Evolutionary conservation across 352 stramenopile genomes (phyloP).

Genomic region (Pythium chondricola): DNA sequence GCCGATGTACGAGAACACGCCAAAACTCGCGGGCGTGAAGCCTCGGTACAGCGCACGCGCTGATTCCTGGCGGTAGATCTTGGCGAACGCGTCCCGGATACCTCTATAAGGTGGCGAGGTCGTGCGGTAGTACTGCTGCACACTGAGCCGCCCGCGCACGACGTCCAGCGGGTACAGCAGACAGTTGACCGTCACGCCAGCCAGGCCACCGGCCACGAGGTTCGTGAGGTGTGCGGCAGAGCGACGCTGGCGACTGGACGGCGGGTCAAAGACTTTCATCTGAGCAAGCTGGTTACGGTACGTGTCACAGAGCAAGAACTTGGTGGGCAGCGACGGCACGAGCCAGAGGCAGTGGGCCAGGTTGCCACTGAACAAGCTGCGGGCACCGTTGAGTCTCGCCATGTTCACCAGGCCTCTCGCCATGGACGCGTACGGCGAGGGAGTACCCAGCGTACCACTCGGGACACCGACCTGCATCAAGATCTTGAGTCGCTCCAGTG

Average conservation of each 20-base stretch:
- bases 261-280: slow-evolving; percentile 8
- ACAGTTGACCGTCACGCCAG: slow-evolving; percentile 59
- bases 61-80: slow-evolving; percentile 41
- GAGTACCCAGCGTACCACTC: slow-evolving; percentile 1
- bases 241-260: background rate
- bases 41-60: slow-evolving; percentile 66
- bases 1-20: slow-evolving; percentile 78
- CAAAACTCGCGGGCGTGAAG: slow-evolving; percentile 61
- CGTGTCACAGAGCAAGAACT: slow-evolving; percentile 69
- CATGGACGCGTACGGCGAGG: slow-evolving; percentile 39
- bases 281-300: slow-evolving; percentile 48
- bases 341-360: slow-evolving; percentile 77
- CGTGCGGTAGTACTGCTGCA: slow-evolving; percentile 56
- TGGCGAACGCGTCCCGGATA: slow-evolving; percentile 47
- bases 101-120: slow-evolving; percentile 30
- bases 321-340: slow-evolving; percentile 72
- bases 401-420: slow-evolving; percentile 58
- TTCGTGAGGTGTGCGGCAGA: slow-evolving; percentile 46
- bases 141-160: slow-evolving; percentile 59
- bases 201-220: slow-evolving; percentile 52
- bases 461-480: slow-evolving; percentile 58
- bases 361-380: slow-evolving; percentile 76
- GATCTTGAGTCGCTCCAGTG: slow-evolving; percentile 79
- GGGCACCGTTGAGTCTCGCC: slow-evolving; percentile 46
- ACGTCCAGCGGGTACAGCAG: slow-evolving; percentile 78